Evolutionary conservation across 768 basidiomycete species (phyloP), one percentile per base, ranked within the genome.

Genomic region (Rubroboletus pulcherrimus): DNA sequence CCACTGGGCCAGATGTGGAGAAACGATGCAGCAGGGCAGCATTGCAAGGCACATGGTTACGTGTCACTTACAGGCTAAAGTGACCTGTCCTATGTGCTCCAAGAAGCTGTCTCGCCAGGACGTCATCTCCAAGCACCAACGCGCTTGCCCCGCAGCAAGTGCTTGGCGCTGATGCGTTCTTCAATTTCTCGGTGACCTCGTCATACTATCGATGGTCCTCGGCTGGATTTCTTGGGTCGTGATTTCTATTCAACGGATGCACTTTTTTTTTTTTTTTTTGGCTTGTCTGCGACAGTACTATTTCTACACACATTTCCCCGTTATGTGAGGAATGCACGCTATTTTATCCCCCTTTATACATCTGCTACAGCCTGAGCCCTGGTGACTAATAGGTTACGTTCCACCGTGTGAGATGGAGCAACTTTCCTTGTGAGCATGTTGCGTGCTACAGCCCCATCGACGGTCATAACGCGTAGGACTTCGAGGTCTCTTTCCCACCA

Each of bases 31-130:
- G 14, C 66, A 66, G 39, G 66, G 67, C 29, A 69, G 64, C 54
- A 62, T 67, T 21, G 66, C 64, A 10, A 66, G 67, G 35, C 67
- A 67, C 29, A 45, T 62, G 57, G 67, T 67, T 19, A 64, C 66
- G 4, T 64, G 67, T 42, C 67, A 67, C 46, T 51, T 67, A 3
- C 66, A 64, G 40, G 64, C 62, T 2, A 67, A 69, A 35, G 66
- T 69, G 35, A 62, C 64, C 5, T 67, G 66, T 43, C 65, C 66
- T 3, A 56, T 59, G 59, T 67, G 66, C 55, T 69, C 44, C 49
- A 67, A 67, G 51, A 63, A 69, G 40, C 26, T 67, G 39, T 67
- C 66, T 21, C 66, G 66, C 26, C 59, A 59, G 30, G 66, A 67
- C 37, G 66, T 67, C 24, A 62, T 67, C 52, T 59, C 62, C 51